Conservation (phyloP, 1,284 basidiomycete genomes). For the Cryptococcus neoformans region DNA sequence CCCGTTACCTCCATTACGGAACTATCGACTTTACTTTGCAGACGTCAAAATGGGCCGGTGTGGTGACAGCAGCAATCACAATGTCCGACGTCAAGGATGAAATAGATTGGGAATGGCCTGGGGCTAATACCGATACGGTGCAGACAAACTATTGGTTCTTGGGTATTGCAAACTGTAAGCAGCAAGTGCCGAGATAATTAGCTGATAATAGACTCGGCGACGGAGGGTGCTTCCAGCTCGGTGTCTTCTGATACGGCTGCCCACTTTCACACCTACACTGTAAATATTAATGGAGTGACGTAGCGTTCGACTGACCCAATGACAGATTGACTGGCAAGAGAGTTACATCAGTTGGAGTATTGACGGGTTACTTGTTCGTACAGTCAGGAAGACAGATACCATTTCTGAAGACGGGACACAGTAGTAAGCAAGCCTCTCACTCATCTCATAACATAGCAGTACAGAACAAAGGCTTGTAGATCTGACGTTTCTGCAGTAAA, state of each 20-base stretch:
- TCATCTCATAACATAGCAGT: not conserved
- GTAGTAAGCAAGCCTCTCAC: conserved; percentile 8
- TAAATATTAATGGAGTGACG: conserved; percentile 42
- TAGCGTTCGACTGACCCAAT: not conserved
- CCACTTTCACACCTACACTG: conserved; percentile 73
- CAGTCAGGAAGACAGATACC: conserved; percentile 61
- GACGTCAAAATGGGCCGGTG: conserved; percentile 60
- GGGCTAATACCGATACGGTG: conserved; percentile 56
- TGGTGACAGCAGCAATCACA: conserved; percentile 78
- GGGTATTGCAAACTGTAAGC: conserved; percentile 63
- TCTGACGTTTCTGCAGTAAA: conserved; percentile 31
- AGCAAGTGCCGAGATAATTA: not conserved
- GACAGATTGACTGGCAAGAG: conserved; percentile 72
- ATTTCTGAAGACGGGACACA: conserved; percentile 52
- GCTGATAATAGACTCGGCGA: conserved; percentile 29
- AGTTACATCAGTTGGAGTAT: conserved; percentile 64
- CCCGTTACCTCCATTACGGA: conserved; percentile 77
- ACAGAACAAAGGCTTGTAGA: not conserved
- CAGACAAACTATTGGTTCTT: conserved; percentile 70
- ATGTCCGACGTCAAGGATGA: conserved; percentile 80
- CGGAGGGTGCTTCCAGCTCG: conserved; percentile 44
- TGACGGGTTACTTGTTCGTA: conserved; percentile 67
- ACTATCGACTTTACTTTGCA: conserved; percentile 63
- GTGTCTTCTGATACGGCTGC: conserved; percentile 60
- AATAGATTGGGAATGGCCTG: conserved; percentile 70